Evolutionary conservation across 139 green algal species (phyloP).

Genomic region (Chlorella sp.): DNA sequence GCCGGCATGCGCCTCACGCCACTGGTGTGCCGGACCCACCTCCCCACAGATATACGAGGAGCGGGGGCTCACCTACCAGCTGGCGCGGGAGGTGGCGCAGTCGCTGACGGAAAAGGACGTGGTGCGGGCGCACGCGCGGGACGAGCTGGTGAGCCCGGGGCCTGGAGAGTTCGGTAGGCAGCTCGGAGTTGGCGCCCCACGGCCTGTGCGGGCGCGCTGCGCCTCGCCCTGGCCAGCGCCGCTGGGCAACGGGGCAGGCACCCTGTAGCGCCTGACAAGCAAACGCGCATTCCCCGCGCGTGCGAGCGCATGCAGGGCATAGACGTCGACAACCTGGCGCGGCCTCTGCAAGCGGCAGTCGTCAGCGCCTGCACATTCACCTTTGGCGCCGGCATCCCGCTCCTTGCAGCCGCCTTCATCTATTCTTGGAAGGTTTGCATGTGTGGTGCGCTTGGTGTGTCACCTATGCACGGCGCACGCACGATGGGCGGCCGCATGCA

Average conservation of each 20-base stretch:
- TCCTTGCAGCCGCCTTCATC: conserved; percentile 61
- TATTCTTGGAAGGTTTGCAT: not conserved
- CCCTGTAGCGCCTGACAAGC: not conserved
- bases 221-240: not conserved
- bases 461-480: not conserved
- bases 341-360: conserved; percentile 66
- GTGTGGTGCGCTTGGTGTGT: not conserved
- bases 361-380: conserved; percentile 58
- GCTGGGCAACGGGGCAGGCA: not conserved
- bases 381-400: conserved; percentile 63
- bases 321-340: conserved; percentile 83
- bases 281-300: too few species aligned
- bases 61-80: conserved; percentile 57
- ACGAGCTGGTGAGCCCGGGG: conserved; percentile 76
- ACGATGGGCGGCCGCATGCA: not conserved
- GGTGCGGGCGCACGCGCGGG: conserved; percentile 77
- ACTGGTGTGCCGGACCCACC: conserved; percentile 45
- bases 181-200: not conserved
- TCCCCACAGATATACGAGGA: conserved; percentile 69
- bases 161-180: not conserved
- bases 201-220: not conserved
- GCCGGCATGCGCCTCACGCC: not conserved
- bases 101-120: conserved; percentile 72
- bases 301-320: conserved; percentile 80
- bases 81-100: conserved; percentile 66